Base-by-base conservation (phyloP, 345 rosid genomes). In the Chamaenerion angustifolium region DNA sequence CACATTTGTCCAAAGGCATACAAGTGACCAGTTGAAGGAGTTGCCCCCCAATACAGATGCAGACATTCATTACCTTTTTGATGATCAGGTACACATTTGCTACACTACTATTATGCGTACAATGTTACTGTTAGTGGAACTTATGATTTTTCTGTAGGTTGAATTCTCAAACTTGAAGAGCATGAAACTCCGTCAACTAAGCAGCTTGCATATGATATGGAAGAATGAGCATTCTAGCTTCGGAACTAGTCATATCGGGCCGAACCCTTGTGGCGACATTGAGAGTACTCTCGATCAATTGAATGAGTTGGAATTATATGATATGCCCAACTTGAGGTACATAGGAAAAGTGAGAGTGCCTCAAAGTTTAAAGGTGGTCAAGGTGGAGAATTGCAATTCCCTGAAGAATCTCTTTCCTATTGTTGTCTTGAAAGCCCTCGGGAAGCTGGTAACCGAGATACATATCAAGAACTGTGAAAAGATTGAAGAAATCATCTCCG, bases 201-300 rank as follows among this genome's bases (percentile, higher is more conserved):
- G n/a, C 11, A 47, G 12, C 9, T 0, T 47, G 51, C 31, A 2
- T 12, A 18, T 5, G 51, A 23, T 47, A 6, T 47, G 51, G 51
- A n/a, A 47, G 4, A 31, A 47, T 47, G n/a, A n/a, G n/a, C n/a
- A n/a, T n/a, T n/a, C n/a, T n/a, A n/a, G n/a, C n/a, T 54, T 44
- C 0, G 1, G 5, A 5, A 23, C 27, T 23, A 31, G 37, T 31
- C 8, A 45, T 11, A n/a, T n/a, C n/a, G 21, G 44, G 0, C 0
- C 11, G 0, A 16, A 0, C 3, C 0, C 8, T 0, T 0, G 0
- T 0, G 14, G 13, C 0, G 3, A 55, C 11, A 15, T 0, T 2
- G 0, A 14, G 14, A 11, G 44, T 0, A n/a, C 50, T 55, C 0
- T 16, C 50, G n/a, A n/a, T 1, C 58, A 1, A n/a, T 27, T 55